Evolutionary conservation across 2,329 filamentous ascomycete species (phyloP), one percentile per base, ranked within the genome.

Genomic region (Alternaria postmessia): DNA sequence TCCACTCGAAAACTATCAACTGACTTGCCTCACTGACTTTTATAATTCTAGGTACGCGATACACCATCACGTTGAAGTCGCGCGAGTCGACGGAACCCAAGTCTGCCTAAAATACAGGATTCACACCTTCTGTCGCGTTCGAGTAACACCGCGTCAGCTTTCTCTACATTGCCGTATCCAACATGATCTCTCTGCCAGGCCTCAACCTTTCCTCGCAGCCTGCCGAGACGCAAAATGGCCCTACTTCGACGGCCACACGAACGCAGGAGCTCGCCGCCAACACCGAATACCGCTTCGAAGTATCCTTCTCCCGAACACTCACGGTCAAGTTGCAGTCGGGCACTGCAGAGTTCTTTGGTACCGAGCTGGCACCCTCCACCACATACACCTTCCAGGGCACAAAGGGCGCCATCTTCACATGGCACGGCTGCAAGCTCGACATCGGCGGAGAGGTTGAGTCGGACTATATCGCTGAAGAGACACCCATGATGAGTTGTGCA

Each of bases 271-370:
- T 84, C 18, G 63, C 75, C 9, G 72, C 82, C n/a, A 78, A 80
- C 63, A 80, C 81, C 38, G 83, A 85, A 75, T 80, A 75, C 64
- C 79, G 79, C 64, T 80, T 80, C 69, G 79, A 80, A 66, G 77
- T 78, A 57, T 57, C 69, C 54, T 79, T 79, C 70, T 59, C 66
- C 2, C 70, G 69, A 28, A 68, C 69, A 18, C 67, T 80, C 34
- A 72, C 71, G 12, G 72, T 84, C 67, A 80, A 93, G 82, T 84
- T 98, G 26, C 81, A 92, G 57, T 88, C 86, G 34, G 95, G 95
- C 62, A 93, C 90, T 1, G 95, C 94, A 49, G 95, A 99, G 79
- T 88, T 96, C 74, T 97, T 98, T 76, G 95, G 95, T 75, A 94
- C 94, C 56, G 95, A 99, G 81, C 90, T 99, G 43, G 93, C 93